A percentile compares a stretch with the other conserved stretches of the same genome.
phyloP scores from a whole-genome alignment of 305 asterid species.

The Euphrasia arctica region DNA sequence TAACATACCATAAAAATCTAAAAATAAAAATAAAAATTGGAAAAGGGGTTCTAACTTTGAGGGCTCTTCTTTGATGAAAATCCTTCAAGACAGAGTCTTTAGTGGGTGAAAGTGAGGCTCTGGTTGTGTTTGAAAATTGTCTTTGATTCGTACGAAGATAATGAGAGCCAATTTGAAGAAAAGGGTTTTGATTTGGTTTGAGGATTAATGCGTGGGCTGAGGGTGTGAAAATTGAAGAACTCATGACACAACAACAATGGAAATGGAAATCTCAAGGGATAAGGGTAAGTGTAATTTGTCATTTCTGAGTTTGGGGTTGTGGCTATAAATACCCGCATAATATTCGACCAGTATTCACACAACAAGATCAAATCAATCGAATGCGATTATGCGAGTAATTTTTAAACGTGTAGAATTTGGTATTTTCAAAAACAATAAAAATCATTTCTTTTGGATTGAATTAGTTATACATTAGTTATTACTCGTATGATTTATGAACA shows the following conservation, averaged over 20 bases:
- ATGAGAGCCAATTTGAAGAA: conserved; percentile 31
- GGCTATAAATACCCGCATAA: background rate
- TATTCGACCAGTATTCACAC: no score
- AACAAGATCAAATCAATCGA: no score
- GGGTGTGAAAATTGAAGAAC: conserved; percentile 48
- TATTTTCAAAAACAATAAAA: no score
- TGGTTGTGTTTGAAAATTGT: conserved; percentile 26
- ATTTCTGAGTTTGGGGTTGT: background rate
- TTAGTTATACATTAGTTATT: no score
- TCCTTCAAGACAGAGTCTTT: conserved; percentile 63
- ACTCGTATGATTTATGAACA: no score
- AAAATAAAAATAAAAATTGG: no score
- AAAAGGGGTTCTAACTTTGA: conserved; percentile 44
- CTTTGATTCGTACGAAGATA: conserved; percentile 25
- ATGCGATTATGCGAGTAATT: no score
- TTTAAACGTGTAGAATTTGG: no score
- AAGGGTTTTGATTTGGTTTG: conserved; percentile 43
- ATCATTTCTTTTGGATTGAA: no score
- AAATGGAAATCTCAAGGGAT: conserved; percentile 23
- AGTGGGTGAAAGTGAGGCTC: conserved; percentile 58
- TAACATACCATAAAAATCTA: background rate
- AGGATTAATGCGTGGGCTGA: conserved; percentile 28
- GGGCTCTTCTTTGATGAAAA: conserved; percentile 69
- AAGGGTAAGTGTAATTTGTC: conserved; percentile 20
- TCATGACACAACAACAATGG: conserved; percentile 27